phyloP scores from a whole-genome alignment of 139 green algal genomes.

The Trebouxia sp. region DNA sequence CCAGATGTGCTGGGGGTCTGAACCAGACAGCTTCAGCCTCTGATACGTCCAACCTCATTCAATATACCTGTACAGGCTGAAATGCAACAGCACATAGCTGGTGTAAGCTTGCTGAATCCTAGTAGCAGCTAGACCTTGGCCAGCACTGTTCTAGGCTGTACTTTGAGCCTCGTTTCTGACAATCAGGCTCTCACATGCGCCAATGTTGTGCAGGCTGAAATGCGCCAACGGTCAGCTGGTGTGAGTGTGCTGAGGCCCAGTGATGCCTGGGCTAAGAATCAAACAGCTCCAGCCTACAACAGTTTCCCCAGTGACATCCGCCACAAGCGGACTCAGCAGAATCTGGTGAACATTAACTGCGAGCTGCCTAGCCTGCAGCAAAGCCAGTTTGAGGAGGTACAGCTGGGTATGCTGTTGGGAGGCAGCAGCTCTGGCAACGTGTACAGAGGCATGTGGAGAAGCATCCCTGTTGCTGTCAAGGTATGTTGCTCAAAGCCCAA shows the following conservation, averaged over 20 bases:
- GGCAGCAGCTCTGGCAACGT: conserved; percentile 19
- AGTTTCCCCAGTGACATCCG: conserved; percentile 10
- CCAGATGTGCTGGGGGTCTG: no score
- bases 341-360: conserved; percentile 14
- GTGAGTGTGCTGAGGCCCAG: not conserved
- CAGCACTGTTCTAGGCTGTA: no score
- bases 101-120: no score
- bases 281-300: not conserved
- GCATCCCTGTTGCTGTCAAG: conserved; percentile 29
- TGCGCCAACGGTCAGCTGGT: not conserved
- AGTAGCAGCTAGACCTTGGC: no score
- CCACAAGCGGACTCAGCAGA: not conserved
- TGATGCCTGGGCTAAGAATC: not conserved
- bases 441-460: conserved; percentile 20
- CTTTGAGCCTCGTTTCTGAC: no score
- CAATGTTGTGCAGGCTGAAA: not conserved
- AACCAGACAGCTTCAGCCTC: no score
- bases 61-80: no score
- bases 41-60: no score
- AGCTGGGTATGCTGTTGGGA: conserved; percentile 18
- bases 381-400: conserved; percentile 18
- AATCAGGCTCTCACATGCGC: no score
- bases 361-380: conserved; percentile 14
- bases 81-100: no score
- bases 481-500: not conserved